Evolutionary conservation across 2,329 filamentous ascomycete genomes (phyloP).

Genomic region (Botrytis galanthina): DNA sequence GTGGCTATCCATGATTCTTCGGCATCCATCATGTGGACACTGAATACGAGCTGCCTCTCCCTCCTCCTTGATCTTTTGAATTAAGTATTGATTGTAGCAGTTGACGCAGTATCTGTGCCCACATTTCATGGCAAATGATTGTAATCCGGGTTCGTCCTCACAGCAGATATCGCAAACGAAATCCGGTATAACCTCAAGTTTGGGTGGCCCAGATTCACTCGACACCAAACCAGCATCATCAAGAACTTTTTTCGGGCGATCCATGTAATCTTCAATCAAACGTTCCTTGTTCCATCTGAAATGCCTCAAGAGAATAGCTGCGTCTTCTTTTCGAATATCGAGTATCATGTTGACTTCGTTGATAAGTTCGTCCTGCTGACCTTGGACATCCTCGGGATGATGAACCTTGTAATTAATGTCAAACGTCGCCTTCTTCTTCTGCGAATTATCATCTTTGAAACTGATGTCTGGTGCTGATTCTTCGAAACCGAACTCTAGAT

Average conservation of each 20-base stretch:
- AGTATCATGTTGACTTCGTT: conserved; percentile 89
- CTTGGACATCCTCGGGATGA: conserved; percentile 75
- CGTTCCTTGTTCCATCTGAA: conserved; percentile 96
- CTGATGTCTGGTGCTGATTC: conserved; percentile 50
- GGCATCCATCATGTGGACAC: conserved; percentile 85
- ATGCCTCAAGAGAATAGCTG: conserved; percentile 84
- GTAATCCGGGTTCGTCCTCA: conserved; percentile 73
- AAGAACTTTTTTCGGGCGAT: conserved; percentile 73
- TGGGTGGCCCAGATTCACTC: conserved; percentile 59
- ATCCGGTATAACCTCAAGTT: conserved; percentile 66
- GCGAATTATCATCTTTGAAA: conserved; percentile 62
- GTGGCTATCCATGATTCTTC: conserved; percentile 85
- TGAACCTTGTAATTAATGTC: conserved; percentile 84
- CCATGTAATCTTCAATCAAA: conserved; percentile 95
- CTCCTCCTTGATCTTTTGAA: conserved; percentile 91
- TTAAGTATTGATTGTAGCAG: conserved; percentile 89
- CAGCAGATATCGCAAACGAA: conserved; percentile 97
- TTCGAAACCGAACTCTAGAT: conserved; percentile 44
- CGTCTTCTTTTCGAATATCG: conserved; percentile 82
- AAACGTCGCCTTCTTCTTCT: conserved; percentile 71
- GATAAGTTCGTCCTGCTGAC: conserved; percentile 81
- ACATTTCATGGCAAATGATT: conserved; percentile 93
- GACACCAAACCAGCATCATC: conserved; percentile 80
- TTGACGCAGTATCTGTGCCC: conserved; percentile 89
- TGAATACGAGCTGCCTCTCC: conserved; percentile 93